These are phyloP conservation scores for Penicillium psychrofluorescens DNA, from an alignment of 495 filamentous ascomycete species.

Conservation along the genomic window DNA sequence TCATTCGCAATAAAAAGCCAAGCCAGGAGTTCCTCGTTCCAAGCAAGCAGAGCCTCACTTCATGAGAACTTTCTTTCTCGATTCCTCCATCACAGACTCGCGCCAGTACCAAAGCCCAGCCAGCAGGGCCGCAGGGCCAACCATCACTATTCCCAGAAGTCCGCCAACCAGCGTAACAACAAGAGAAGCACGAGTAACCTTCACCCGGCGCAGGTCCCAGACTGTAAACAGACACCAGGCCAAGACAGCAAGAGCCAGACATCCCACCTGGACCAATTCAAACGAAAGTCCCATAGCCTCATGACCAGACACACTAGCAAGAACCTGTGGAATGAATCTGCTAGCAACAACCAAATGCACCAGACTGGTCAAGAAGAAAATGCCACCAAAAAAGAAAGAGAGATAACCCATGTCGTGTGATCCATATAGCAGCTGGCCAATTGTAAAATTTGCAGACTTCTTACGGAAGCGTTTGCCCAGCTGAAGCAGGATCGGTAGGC, in stretches of 20 bases:
- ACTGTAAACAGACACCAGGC: neutral
- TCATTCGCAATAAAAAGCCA: no score
- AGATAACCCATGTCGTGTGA: neutral
- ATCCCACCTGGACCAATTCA: neutral
- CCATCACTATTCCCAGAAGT: no score
- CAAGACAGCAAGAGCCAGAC: neutral
- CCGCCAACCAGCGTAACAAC: neutral
- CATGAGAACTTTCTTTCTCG: no score
- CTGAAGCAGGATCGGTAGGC: neutral
- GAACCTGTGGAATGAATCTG: neutral
- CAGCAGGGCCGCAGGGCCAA: no score
- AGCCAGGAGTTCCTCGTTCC: no score
- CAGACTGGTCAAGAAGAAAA: neutral
- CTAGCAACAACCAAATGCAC: neutral
- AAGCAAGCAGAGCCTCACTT: no score
- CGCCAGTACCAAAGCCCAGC: no score
- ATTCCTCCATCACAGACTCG: no score
- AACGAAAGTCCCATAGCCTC: neutral
- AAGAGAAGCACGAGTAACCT: neutral
- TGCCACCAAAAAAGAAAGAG: neutral
- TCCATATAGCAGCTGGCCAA: neutral
- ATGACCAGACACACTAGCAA: neutral
- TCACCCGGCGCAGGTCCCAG: neutral
- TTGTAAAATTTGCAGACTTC: neutral
- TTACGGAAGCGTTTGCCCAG: neutral